Evolutionary conservation across 352 stramenopile species (phyloP).

Genomic region (Phytopythium oedochilum): DNA sequence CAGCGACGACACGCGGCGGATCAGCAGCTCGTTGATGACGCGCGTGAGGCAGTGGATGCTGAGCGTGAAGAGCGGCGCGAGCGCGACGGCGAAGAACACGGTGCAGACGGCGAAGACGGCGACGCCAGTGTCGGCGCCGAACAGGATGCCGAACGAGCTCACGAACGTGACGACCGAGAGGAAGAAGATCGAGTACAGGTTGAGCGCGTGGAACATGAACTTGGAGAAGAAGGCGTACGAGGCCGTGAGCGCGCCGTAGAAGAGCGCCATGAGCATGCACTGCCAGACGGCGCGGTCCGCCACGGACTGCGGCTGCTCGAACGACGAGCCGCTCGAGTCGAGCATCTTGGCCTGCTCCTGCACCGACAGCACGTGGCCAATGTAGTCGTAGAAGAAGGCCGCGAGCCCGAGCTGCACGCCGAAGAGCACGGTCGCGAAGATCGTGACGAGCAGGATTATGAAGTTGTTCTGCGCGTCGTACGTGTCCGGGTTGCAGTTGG

Average conservation of each 20-base stretch:
- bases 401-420: slow-evolving; percentile 69
- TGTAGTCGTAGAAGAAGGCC: slow-evolving; percentile 81
- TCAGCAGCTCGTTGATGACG: slow-evolving; percentile 78
- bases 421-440: slow-evolving; percentile 72
- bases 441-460: slow-evolving; percentile 81
- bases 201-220: slow-evolving; percentile 73
- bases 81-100: slow-evolving; percentile 52
- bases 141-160: slow-evolving; percentile 66
- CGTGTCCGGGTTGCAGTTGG: slow-evolving; percentile 76
- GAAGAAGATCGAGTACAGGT: slow-evolving; percentile 73
- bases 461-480: slow-evolving; percentile 83
- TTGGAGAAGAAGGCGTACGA: slow-evolving; percentile 75
- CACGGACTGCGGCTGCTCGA: slow-evolving; percentile 11
- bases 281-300: slow-evolving; percentile 42
- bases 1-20: slow-evolving; percentile 74
- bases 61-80: slow-evolving; percentile 78
- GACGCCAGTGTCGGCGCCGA: slow-evolving; percentile 50
- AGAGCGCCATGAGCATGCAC: slow-evolving; percentile 65
- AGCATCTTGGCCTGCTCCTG: slow-evolving; percentile 3
- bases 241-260: slow-evolving; percentile 64
- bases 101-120: slow-evolving; percentile 47
- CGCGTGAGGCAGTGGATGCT: slow-evolving; percentile 81
- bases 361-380: slow-evolving; percentile 46
- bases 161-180: slow-evolving; percentile 57
- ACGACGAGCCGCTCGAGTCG: slow-evolving; percentile 11